phyloP scores from a whole-genome alignment of 2,329 filamentous ascomycete genomes.

The Septoria petroselini region DNA sequence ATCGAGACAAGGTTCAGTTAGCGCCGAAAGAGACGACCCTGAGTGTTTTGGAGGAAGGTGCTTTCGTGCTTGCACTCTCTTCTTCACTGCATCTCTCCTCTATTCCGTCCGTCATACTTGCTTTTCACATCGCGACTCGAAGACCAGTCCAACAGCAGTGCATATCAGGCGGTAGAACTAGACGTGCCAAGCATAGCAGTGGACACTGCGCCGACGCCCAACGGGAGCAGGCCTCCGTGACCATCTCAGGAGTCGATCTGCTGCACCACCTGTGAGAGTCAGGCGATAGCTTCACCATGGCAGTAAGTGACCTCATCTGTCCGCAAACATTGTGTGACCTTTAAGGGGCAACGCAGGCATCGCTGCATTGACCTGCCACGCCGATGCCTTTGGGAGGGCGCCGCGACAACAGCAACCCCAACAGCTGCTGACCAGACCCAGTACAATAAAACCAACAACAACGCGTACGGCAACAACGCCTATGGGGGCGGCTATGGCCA shows the following conservation, averaged over 20 bases:
- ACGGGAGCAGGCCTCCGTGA: slow-evolving; percentile 1
- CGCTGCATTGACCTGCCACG: neutral
- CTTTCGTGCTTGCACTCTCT: too few species aligned
- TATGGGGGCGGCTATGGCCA: slow-evolving; percentile 49
- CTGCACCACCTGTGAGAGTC: neutral
- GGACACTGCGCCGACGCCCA: neutral
- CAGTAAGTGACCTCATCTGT: slow-evolving; percentile 15
- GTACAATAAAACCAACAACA: slow-evolving; percentile 31
- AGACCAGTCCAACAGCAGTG: neutral
- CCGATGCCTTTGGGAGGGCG: slow-evolving; percentile 5
- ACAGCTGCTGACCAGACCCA: slow-evolving; percentile 29
- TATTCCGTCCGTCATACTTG: too few species aligned
- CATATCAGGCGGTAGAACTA: neutral
- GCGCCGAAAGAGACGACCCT: too few species aligned
- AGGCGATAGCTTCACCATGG: slow-evolving; percentile 21
- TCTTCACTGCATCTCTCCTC: too few species aligned
- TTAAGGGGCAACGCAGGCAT: neutral
- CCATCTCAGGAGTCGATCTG: neutral
- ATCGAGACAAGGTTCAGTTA: too few species aligned
- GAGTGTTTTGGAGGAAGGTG: too few species aligned
- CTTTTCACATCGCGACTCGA: too few species aligned
- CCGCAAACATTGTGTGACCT: slow-evolving; percentile 5
- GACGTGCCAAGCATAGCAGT: neutral
- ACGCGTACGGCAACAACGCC: slow-evolving; percentile 45
- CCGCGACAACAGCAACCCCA: slow-evolving; percentile 1